A percentile compares a stretch with the other conserved stretches of the same genome.
Evolutionary conservation across 805 yeast genomes (phyloP).

Genomic region (Wickerhamomyces queroliae): DNA sequence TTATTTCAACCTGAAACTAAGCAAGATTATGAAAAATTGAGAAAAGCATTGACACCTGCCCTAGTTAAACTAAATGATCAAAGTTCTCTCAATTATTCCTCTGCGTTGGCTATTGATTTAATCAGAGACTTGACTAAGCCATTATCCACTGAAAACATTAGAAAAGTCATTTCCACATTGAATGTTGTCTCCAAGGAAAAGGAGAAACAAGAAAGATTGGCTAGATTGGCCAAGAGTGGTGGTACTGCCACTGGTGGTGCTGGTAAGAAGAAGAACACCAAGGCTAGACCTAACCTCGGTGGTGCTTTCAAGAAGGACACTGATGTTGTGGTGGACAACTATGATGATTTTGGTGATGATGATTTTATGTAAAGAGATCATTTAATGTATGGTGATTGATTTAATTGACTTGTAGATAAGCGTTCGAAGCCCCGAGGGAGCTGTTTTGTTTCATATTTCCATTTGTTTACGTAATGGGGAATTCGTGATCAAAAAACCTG

Average conservation of each 20-base stretch:
- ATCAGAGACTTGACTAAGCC: conserved; percentile 83
- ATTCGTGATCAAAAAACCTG: conserved; percentile 1
- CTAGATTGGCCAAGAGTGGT: conserved; percentile 73
- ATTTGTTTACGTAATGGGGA: too few relatives aligned
- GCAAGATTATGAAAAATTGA: conserved; percentile 70
- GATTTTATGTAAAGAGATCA: conserved; percentile 60
- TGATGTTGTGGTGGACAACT: conserved; percentile 47
- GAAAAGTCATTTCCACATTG: conserved; percentile 82
- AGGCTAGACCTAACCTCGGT: conserved; percentile 61
- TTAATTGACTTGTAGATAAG: neutral
- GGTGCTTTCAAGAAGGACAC: conserved; percentile 62
- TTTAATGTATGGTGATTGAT: neutral
- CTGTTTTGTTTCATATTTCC: too few relatives aligned
- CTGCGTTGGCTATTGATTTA: conserved; percentile 76
- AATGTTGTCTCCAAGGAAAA: conserved; percentile 79
- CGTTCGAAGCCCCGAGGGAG: neutral
- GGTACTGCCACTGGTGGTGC: conserved; percentile 91
- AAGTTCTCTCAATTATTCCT: conserved; percentile 62
- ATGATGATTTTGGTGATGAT: conserved; percentile 65
- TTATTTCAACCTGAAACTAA: conserved; percentile 78
- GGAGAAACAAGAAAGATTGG: conserved; percentile 84
- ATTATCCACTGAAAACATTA: conserved; percentile 69
- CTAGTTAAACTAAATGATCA: conserved; percentile 55
- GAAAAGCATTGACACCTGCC: conserved; percentile 63
- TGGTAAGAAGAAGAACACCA: conserved; percentile 84